Evolutionary conservation across 2,329 filamentous ascomycete genomes (phyloP).

Genomic region (Colletotrichum cereale): DNA sequence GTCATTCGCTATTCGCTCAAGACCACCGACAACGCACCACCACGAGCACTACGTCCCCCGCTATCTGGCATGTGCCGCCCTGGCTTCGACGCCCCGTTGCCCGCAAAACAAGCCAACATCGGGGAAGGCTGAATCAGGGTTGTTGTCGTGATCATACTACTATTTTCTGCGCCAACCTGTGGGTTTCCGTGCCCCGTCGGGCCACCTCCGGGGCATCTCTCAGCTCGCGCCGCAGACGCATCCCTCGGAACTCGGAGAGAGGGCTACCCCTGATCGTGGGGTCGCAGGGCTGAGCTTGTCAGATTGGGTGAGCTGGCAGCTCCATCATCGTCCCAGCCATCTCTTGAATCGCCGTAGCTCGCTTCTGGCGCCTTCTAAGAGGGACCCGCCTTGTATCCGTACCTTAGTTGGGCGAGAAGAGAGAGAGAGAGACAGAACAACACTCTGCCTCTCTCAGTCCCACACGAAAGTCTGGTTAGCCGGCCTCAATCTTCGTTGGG

Average conservation of each 20-base stretch:
- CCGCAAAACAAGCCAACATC: background rate
- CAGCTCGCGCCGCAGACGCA: constrained; percentile 15
- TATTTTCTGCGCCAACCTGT: background rate
- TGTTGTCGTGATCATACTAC: constrained; percentile 4
- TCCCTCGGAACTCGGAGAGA: background rate
- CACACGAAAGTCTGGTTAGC: background rate
- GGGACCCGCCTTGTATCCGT: no score
- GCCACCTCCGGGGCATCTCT: background rate
- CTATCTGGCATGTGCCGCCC: background rate
- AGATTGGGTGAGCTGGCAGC: constrained; percentile 42
- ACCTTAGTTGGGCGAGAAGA: constrained; percentile 20
- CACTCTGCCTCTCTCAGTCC: background rate
- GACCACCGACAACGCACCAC: background rate
- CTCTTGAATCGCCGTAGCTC: background rate
- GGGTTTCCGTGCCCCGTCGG: background rate
- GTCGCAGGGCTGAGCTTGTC: constrained; percentile 42
- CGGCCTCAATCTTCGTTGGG: constrained; percentile 26
- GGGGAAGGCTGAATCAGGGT: constrained; percentile 6
- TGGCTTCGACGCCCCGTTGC: background rate
- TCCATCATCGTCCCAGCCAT: constrained; percentile 35
- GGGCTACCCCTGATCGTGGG: constrained; percentile 37
- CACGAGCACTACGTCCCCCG: background rate
- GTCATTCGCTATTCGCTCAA: background rate
- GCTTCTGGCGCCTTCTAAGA: background rate
- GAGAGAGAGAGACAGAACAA: constrained; percentile 4